These are phyloP conservation scores for Pseudogymnoascus sp. DNA, from an alignment of 2,329 filamentous ascomycete species.

Conservation along the genomic window DNA sequence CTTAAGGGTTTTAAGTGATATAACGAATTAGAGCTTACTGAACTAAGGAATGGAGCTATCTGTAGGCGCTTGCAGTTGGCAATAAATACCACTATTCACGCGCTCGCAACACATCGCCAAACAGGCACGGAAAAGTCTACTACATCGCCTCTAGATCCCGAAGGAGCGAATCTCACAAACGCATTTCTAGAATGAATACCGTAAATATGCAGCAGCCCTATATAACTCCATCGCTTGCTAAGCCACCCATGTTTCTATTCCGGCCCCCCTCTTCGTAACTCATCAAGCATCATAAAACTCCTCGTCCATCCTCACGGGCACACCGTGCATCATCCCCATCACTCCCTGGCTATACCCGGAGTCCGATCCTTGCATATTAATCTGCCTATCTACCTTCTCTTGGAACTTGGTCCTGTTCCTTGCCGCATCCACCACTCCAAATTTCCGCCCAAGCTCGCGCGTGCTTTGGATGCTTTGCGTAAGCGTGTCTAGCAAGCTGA, in stretches of 20 bases:
- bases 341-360: not conserved
- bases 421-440: slow-evolving; percentile 45
- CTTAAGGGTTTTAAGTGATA: not conserved
- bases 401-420: slow-evolving; percentile 13
- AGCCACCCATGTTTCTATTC: not conserved
- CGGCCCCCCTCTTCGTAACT: not conserved
- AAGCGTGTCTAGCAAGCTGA: slow-evolving; percentile 67
- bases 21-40: not conserved
- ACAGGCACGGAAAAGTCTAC: not conserved
- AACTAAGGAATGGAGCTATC: not conserved
- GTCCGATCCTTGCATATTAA: not conserved
- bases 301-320: not conserved
- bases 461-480: slow-evolving; percentile 64
- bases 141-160: not conserved
- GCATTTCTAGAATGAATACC: not conserved
- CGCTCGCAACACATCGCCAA: not conserved
- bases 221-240: slow-evolving; percentile 5
- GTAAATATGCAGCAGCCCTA: slow-evolving; percentile 5
- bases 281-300: slow-evolving; percentile 2
- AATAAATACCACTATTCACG: not conserved
- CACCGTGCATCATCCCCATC: not conserved
- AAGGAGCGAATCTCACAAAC: not conserved
- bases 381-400: slow-evolving; percentile 2
- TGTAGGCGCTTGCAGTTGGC: not conserved
- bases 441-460: slow-evolving; percentile 69